These are phyloP conservation scores for Phytophthora meadii DNA, from an alignment of 352 stramenopile species.

Conservation along the genomic window DNA sequence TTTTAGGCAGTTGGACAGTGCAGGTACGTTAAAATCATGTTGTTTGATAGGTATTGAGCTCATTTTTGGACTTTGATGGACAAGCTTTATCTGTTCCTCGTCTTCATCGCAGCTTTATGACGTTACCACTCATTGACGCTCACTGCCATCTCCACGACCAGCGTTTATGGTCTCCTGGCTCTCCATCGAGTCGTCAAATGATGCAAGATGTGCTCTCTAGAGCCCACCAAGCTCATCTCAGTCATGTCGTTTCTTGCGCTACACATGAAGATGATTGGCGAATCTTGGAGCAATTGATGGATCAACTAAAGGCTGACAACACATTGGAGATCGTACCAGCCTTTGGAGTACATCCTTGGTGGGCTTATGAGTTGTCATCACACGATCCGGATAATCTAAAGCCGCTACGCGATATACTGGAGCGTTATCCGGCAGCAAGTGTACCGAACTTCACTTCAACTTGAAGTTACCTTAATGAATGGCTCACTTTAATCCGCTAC, in stretches of 20 bases:
- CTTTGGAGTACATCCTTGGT: constrained; percentile 87
- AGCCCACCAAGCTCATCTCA: constrained; percentile 44
- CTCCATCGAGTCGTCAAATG: constrained; percentile 15
- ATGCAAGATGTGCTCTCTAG: constrained; percentile 48
- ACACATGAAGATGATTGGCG: constrained; percentile 72
- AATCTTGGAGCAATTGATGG: constrained; percentile 53
- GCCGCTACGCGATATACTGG: constrained; percentile 43
- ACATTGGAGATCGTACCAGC: constrained; percentile 47
- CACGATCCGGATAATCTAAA: constrained; percentile 36
- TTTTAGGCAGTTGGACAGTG: constrained; percentile 24
- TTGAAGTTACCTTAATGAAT: constrained; percentile 34
- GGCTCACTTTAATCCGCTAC: too few species aligned
- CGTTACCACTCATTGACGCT: constrained; percentile 52
- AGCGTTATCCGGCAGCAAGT: constrained; percentile 47
- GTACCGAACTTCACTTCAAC: constrained; percentile 41
- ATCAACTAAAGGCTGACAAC: constrained; percentile 1
- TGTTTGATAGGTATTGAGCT: not conserved
- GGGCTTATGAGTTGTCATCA: constrained; percentile 35
- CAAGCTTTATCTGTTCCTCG: not conserved
- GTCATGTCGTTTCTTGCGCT: constrained; percentile 65
- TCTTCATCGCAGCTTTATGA: constrained; percentile 26
- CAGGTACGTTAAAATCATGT: constrained; percentile 15
- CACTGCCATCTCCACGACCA: constrained; percentile 81
- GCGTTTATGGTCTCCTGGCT: constrained; percentile 31
- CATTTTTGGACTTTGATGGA: constrained; percentile 2